A percentile compares a stretch with the other conserved stretches of the same genome.
Evolutionary conservation across 208 protist genomes (phyloP).

Genomic region (Leishmania aethiopica): DNA sequence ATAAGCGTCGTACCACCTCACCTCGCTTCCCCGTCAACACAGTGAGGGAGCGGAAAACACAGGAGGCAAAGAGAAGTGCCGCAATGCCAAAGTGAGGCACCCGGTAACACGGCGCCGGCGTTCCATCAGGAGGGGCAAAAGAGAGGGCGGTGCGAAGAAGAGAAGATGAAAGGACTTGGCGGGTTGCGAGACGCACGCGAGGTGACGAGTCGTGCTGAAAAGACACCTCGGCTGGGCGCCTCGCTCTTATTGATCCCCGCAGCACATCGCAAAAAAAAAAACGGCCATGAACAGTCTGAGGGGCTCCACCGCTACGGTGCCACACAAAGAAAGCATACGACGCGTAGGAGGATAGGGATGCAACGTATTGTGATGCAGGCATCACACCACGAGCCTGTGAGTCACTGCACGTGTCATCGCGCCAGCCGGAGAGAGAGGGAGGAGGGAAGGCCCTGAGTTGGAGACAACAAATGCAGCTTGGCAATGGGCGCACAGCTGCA

Average conservation of each 20-base stretch:
- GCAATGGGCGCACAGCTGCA: too few relatives aligned
- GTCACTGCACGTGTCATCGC: neutral
- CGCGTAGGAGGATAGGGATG: neutral
- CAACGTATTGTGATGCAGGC: neutral
- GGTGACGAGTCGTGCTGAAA: neutral
- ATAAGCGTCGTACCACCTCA: neutral
- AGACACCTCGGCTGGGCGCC: neutral
- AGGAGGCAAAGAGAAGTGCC: neutral
- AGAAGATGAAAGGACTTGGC: neutral
- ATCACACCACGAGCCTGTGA: neutral
- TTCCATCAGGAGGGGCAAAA: neutral
- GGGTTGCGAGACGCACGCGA: neutral
- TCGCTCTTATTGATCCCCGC: neutral
- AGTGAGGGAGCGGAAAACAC: neutral
- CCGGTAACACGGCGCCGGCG: neutral
- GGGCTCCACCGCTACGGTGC: neutral
- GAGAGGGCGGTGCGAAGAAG: neutral
- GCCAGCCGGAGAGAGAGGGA: neutral
- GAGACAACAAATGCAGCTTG: neutral
- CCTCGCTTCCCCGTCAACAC: neutral
- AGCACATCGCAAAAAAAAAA: neutral
- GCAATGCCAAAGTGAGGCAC: neutral
- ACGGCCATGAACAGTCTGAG: neutral
- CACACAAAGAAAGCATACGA: neutral
- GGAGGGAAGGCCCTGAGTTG: neutral